Evolutionary conservation across 345 rosid species (phyloP), one percentile per base, ranked within the genome.

Genomic region (Mallotus nudiflorus): DNA sequence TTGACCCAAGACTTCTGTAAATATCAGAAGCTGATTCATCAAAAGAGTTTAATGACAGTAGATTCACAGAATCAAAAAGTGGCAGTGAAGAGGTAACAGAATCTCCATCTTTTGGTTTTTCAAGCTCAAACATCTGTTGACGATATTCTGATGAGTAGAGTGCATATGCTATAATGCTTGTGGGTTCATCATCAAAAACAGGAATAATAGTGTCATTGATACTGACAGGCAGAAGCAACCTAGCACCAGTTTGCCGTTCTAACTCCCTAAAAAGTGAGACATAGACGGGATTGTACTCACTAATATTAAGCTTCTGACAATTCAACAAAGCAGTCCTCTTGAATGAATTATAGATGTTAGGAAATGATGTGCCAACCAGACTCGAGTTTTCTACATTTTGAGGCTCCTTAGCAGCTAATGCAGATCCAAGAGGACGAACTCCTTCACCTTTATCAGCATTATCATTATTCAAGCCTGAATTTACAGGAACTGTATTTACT

Each of bases 111-210:
- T 81, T 87, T 48, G 78, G 51, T 79, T 81, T 87, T 81, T 87
- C 96, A 50, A 71, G 69, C 70, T 89, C 92, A 62, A 87, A 85
- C 77, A 88, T 77, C 75, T 84, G 96, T 45, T 76, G 75, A 71
- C 75, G 82, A 85, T 75, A 75, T 9, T 69, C 74, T n/a, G 70
- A 27, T 75, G 78, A 75, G 15, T 69, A 51, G 8, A 75, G 74
- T 29, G 74, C 74, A 75, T 69, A 69, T 46, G 78, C 65, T 69
- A 75, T 56, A 12, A 75, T 64, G 52, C 78, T 75, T 15, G 74
- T 75, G 39, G 78, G 78, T 50, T 75, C 78, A 56, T 75, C 78
- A 55, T 69, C 78, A 69, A 54, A 69, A 19, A 75, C 66, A 56
- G 78, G 78, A 49, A 75, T 44, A 56, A 64, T n/a, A 51, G 66